Evolutionary conservation across 176 grass and related monocot species (phyloP).

Genomic region (Poa pratensis): DNA sequence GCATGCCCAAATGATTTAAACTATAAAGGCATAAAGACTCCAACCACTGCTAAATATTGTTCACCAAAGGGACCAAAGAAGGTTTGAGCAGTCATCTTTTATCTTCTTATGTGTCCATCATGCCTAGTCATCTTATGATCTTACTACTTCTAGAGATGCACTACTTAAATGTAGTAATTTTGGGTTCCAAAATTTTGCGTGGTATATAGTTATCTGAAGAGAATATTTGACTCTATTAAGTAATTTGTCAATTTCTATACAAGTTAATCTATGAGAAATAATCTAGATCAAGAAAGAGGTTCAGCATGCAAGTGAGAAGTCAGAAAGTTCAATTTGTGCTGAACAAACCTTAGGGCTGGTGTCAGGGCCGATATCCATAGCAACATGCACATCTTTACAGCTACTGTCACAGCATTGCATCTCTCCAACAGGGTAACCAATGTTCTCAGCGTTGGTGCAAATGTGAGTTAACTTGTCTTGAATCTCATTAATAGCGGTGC

Average conservation of each 20-base stretch:
- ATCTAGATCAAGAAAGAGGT: conserved; percentile 7
- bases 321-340: conserved; percentile 11
- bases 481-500: conserved; percentile 53
- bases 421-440: conserved; percentile 38
- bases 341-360: conserved; percentile 58
- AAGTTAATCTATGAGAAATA: conserved; percentile 19
- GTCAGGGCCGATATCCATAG: conserved; percentile 42
- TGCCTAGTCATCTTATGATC: neutral
- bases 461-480: conserved; percentile 63
- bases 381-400: conserved; percentile 91
- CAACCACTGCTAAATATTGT: neutral
- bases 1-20: neutral
- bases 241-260: conserved; percentile 20
- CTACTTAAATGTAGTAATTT: neutral
- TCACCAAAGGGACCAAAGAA: neutral
- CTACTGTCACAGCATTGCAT: conserved; percentile 56
- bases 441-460: conserved; percentile 43
- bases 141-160: neutral
- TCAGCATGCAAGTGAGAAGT: conserved; percentile 32
- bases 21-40: neutral
- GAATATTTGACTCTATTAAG: neutral
- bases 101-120: neutral
- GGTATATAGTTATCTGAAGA: neutral
- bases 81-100: neutral
- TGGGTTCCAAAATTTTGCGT: neutral